Conservation (phyloP, 2,329 filamentous ascomycete species). For the Neurospora sp. region DNA sequence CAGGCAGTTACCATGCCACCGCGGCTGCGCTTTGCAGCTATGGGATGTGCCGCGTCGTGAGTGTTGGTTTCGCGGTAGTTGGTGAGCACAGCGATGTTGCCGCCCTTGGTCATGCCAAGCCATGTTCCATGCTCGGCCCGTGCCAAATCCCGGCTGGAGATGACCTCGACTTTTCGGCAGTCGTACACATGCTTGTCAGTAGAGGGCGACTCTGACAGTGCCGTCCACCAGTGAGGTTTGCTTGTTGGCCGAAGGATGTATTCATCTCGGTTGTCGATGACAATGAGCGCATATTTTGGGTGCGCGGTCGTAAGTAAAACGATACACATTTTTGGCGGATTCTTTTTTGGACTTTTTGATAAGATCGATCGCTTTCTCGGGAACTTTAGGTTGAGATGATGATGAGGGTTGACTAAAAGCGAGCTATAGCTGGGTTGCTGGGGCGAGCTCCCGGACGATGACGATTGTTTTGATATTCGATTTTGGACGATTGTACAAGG, state of each 20-base stretch:
- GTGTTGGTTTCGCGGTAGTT: conserved; percentile 52
- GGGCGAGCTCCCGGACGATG: neutral
- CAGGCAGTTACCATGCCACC: conserved; percentile 56
- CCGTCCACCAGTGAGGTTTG: conserved; percentile 53
- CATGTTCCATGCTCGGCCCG: conserved; percentile 54
- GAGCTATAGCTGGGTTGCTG: neutral
- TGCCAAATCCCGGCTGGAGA: conserved; percentile 53
- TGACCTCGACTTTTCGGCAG: conserved; percentile 27
- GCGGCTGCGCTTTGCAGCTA: conserved; percentile 46
- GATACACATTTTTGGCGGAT: conserved; percentile 55
- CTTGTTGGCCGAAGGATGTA: conserved; percentile 56
- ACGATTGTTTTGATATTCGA: neutral
- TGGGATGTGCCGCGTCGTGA: conserved; percentile 39
- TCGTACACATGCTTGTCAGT: conserved; percentile 6
- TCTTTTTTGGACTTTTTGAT: neutral
- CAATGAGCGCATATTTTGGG: conserved; percentile 62
- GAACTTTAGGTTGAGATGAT: neutral
- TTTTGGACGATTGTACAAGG: neutral
- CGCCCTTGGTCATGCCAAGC: conserved; percentile 51
- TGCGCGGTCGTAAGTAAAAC: conserved; percentile 66
- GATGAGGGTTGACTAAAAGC: neutral
- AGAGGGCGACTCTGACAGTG: conserved; percentile 24
- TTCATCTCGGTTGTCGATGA: conserved; percentile 71
- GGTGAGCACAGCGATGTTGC: conserved; percentile 53
- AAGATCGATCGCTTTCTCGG: neutral